Evolutionary conservation across 1,284 basidiomycete species (phyloP), one percentile per base, ranked within the genome.

Genomic region (Trichosporon asahii): DNA sequence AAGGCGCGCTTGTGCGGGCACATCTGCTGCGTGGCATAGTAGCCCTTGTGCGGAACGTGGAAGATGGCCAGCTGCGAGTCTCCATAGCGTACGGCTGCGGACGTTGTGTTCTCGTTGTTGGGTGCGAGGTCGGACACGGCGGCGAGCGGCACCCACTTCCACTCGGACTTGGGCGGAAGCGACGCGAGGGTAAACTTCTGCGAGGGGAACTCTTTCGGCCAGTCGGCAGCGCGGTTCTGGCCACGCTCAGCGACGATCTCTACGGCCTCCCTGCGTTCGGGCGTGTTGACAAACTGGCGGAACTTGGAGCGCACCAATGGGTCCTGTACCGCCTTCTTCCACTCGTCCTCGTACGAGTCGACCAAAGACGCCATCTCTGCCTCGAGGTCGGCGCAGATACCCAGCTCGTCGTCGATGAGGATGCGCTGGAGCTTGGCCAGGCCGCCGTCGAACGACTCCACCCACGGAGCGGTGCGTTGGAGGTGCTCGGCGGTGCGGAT

Each of bases 381-480:
- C 72, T 92, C 91, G 6, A 92, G 85, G 49, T 91, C 89, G 15
- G 82, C 85, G 77, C 91, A 91, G 75, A 93, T 91, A 3, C 90
- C 90, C 0, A 93, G 86, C 74, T 89, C 88, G 76, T 93, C 91
- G n/a, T 91, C 87, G 63, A 92, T 76, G 55, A 93, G 85, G 33
- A 93, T 88, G 31, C 31, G 31, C 11, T 33, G 31, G 31, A 33
- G 31, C 31, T 33, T 33, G 31, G 31, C 31, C 31, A 33, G 31
- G 31, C 31, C 31, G 31, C 31, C 31, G 31, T 33, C 31, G 11
- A 33, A 33, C 31, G 31, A 64, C 87, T 87, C 67, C 86, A 92
- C 84, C 91, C 91, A 92, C 27, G 90, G 85, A 0, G 91, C 90
- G 0, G 91, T 92, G 18, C 91, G 86, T 82, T 88, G 87, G 18